Base-by-base conservation (phyloP, 495 filamentous ascomycete genomes). In the Daldinia vernicosa region DNA sequence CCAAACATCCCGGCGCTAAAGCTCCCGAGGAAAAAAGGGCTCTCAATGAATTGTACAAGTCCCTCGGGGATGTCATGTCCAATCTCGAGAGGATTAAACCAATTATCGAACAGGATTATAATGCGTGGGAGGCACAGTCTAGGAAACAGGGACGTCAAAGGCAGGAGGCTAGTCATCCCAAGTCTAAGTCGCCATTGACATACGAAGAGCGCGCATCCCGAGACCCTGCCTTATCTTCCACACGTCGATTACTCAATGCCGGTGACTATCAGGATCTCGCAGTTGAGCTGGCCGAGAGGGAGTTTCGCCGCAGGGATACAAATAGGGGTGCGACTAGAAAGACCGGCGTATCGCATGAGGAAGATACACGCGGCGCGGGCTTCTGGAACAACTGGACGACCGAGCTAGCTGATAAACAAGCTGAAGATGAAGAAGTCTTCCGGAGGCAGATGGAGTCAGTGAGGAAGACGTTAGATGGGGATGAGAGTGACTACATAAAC, bases 191-290 rank as follows among this genome's bases (percentile, higher is more conserved):
- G 8, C 28, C 55, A 1, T 69, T 75, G 11, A 40, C 71, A 0
- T 80, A 81, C 47, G 66, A 76, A 5, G 71, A 77, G 32, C 78
- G 79, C 63, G 80, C 84, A n/a, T 78, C 80, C 14, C 78, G 79
- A 15, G 86, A 87, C 47, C 81, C 83, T 0, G 82, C 83, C 7
- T 60, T 87, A 6, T 82, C 84, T 6, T 69, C 65, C 77, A 80
- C 73, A 75, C 75, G 54, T 65, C 79, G 60, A 64, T 60, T 85
- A 6, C 79, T 97, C 22, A 89, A 92, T 75, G 92, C 91, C 4
- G 85, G 82, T 11, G 87, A 92, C 57, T 84, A 96, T 65, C 85
- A 87, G 61, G 89, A 93, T 33, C 84, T 97, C 39, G 93, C 93
- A 8, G 91, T 96, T 6, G 85, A 90, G 67, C 71, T 97, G 37